Evolutionary conservation across 371 early-diverging fungal genomes (phyloP), one percentile per base, ranked within the genome.

Genomic region (Circinella umbellata): DNA sequence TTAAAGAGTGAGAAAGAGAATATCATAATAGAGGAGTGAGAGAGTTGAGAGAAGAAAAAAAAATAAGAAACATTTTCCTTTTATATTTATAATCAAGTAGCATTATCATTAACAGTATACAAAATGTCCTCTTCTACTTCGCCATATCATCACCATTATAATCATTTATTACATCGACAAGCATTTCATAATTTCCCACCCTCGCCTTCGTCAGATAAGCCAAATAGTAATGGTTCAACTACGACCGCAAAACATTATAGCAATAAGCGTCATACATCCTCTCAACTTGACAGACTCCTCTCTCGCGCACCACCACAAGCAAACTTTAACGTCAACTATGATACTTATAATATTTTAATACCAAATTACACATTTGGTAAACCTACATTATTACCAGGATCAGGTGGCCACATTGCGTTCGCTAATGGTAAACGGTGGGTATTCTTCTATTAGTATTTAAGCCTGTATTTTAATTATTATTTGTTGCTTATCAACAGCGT

Each of bases 331-430:
- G 68, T 80, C 20, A 75, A 80, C 69, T 80, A 78, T 72, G 70
- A 68, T 20, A 70, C 66, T 20, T 80, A 73, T 62, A 76, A 73
- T 47, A 42, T 80, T 11, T 72, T 69, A 8, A 80, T 80, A 68
- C 81, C 81, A 15, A 80, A 78, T 60, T 80, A 78, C 61, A 55
- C 66, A 4, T 80, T 80, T 69, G 81, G 73, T 36, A 78, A 76
- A 49, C 72, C 79, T 6, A 70, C 73, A 42, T 68, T 76, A n/a
- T 61, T 80, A 17, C 65, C 73, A 14, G 81, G 81, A n/a, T 75
- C 81, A 9, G 78, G 81, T 38, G 77, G 79, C 13, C 69, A 74
- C 20, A 80, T 80, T 55, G 81, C 76, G 47, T 69, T 78, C 35
- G 70, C 79, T 54, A 64, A 74, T 64, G 81, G 81, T 13, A 80